phyloP scores from a whole-genome alignment of 2,329 filamentous ascomycete species.

The Colletotrichum gloeosporioides region DNA sequence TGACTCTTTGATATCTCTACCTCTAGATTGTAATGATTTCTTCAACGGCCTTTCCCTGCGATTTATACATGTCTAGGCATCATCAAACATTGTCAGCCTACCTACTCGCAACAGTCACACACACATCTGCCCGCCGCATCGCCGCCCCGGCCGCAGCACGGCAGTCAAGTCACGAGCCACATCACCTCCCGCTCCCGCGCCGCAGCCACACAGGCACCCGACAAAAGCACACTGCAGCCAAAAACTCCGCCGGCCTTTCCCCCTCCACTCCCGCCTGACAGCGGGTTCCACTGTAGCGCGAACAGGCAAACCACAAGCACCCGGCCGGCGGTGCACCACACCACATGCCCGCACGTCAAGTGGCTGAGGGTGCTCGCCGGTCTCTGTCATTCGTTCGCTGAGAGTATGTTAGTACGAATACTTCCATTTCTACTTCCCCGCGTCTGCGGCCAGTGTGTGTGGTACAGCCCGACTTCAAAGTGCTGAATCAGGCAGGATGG shows the following conservation, averaged over 20 bases:
- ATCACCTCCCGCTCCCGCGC: neutral
- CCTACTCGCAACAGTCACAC: neutral
- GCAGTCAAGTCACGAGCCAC: neutral
- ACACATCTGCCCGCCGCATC: neutral
- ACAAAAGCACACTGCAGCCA: neutral
- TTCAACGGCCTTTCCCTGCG: fast-evolving
- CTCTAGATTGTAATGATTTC: neutral
- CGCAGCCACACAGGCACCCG: neutral
- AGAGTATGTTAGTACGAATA: neutral
- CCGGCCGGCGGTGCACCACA: neutral
- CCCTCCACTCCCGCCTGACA: neutral
- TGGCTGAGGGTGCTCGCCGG: neutral
- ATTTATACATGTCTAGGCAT: neutral
- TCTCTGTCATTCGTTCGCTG: neutral
- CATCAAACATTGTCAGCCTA: neutral
- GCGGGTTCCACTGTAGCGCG: neutral
- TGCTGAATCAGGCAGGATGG: neutral
- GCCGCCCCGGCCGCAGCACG: neutral
- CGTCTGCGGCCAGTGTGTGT: neutral
- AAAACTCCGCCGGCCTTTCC: neutral
- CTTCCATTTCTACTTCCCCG: neutral
- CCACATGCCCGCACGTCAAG: neutral
- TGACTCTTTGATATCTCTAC: neutral
- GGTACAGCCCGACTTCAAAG: neutral
- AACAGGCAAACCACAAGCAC: neutral